phyloP scores from a whole-genome alignment of 164 flowering plant species.

The Vitis cinerea region DNA sequence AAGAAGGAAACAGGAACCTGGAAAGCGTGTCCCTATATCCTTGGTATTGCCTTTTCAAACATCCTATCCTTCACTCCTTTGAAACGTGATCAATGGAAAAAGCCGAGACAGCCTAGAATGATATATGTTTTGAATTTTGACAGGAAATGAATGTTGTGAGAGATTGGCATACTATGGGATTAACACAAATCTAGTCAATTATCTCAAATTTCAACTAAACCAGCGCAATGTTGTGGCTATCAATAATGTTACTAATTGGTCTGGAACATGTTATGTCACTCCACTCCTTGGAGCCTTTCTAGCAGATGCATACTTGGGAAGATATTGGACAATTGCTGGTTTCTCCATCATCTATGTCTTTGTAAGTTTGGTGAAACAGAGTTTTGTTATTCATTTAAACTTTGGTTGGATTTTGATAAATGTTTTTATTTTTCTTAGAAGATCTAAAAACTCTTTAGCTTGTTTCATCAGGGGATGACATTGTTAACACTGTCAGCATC shows the following conservation, averaged over 20 bases:
- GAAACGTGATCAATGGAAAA: neutral
- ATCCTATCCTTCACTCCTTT: neutral
- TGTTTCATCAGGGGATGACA: no score
- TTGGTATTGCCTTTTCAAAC: conserved; percentile 25
- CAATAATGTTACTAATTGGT: conserved; percentile 37
- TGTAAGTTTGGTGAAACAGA: conserved; percentile 22
- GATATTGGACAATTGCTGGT: conserved; percentile 40
- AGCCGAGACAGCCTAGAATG: no score
- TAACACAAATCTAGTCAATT: conserved; percentile 40
- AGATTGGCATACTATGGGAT: conserved; percentile 55
- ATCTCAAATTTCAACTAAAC: conserved; percentile 23
- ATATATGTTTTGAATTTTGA: no score
- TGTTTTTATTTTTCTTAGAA: no score
- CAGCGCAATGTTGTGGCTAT: conserved; percentile 32
- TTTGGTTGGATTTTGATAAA: no score
- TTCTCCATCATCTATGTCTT: conserved; percentile 29
- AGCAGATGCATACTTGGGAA: conserved; percentile 40
- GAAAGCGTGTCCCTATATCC: conserved; percentile 41
- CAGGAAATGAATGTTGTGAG: conserved; percentile 59
- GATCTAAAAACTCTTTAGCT: no score
- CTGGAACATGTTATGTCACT: conserved; percentile 39
- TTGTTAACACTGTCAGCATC: no score
- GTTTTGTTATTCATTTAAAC: no score
- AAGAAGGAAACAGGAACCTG: conserved; percentile 50
- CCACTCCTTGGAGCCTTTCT: conserved; percentile 41